Percentiles rank a stretch among this genome's conserved stretches.
Evolutionary conservation across 2,329 filamentous ascomycete species (phyloP).

Genomic region (Scytalidium sp.): DNA sequence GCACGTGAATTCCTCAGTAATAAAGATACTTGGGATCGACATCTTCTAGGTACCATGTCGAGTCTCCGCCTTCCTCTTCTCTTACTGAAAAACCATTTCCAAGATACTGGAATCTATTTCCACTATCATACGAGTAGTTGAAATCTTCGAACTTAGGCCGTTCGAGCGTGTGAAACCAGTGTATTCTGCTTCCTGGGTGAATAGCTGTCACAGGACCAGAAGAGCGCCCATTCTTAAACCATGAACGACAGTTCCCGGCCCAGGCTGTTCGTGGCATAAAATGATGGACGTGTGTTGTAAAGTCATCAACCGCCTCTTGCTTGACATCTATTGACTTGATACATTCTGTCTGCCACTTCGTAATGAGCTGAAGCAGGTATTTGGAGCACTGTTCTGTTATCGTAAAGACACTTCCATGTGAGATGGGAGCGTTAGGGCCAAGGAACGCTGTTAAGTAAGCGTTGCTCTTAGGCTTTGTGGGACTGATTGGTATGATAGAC

Average conservation of each 20-base stretch:
- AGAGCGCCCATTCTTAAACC: slow-evolving; percentile 31
- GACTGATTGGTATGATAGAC: background rate
- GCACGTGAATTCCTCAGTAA: too few species aligned
- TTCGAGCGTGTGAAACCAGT: slow-evolving; percentile 45
- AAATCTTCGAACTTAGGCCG: slow-evolving; percentile 45
- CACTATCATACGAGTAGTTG: slow-evolving; percentile 33
- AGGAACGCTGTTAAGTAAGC: slow-evolving; percentile 31
- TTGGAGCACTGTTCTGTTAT: slow-evolving; percentile 12
- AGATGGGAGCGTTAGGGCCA: slow-evolving; percentile 37
- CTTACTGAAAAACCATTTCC: slow-evolving; percentile 38
- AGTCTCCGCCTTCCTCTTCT: slow-evolving; percentile 24
- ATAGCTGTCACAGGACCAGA: slow-evolving; percentile 35
- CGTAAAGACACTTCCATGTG: slow-evolving; percentile 11
- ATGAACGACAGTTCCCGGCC: slow-evolving; percentile 41
- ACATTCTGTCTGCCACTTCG: slow-evolving; percentile 30
- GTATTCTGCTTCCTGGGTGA: slow-evolving; percentile 43
- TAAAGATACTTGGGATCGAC: too few species aligned
- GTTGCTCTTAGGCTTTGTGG: too few species aligned
- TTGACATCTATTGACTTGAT: slow-evolving; percentile 40
- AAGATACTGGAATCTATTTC: slow-evolving; percentile 36
- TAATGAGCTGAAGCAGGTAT: slow-evolving; percentile 24
- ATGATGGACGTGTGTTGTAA: slow-evolving; percentile 41
- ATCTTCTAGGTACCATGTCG: slow-evolving; percentile 8
- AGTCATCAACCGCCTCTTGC: slow-evolving; percentile 44
- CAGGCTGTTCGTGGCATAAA: slow-evolving; percentile 45